Conservation (phyloP, 768 basidiomycete genomes). For the Mycena vulgaris region DNA sequence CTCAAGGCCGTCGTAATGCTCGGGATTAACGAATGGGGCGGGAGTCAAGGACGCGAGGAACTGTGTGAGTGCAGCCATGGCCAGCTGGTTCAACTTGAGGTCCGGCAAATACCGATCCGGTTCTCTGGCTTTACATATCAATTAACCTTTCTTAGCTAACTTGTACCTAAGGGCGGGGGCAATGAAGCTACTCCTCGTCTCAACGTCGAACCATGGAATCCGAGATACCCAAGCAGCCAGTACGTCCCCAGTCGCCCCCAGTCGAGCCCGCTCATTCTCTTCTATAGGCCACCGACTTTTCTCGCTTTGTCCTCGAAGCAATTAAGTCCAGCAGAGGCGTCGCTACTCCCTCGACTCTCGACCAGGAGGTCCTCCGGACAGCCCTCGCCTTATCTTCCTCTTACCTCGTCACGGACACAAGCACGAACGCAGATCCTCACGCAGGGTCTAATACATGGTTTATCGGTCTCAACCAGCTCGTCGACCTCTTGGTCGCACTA, state of each 20-base stretch:
- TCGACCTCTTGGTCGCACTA: conserved; percentile 82
- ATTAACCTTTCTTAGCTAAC: background rate
- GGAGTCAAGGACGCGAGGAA: conserved; percentile 66
- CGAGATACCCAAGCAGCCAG: conserved; percentile 7
- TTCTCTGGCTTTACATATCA: background rate
- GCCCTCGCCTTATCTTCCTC: conserved; percentile 24
- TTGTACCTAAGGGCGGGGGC: background rate
- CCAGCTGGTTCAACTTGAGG: background rate
- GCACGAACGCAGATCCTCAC: conserved; percentile 65
- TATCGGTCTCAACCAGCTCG: conserved; percentile 75
- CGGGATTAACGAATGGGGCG: conserved; percentile 65
- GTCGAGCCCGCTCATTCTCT: background rate
- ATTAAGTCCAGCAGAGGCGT: conserved; percentile 17
- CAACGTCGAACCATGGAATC: conserved; percentile 10
- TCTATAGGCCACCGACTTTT: conserved; percentile 29
- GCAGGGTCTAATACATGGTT: conserved; percentile 74
- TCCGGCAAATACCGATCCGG: background rate
- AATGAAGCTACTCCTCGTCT: conserved; percentile 31
- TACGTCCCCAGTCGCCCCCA: conserved; percentile 9
- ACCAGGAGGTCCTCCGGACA: conserved; percentile 29
- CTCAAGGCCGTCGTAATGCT: conserved; percentile 83
- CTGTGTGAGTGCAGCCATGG: conserved; percentile 49
- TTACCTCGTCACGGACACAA: conserved; percentile 71
- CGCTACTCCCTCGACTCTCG: background rate
- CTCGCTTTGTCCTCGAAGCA: conserved; percentile 30